Percentiles rank a stretch among this genome's conserved stretches.
Conservation (phyloP, 1,284 basidiomycete species). For the Coniophora puteana region DNA sequence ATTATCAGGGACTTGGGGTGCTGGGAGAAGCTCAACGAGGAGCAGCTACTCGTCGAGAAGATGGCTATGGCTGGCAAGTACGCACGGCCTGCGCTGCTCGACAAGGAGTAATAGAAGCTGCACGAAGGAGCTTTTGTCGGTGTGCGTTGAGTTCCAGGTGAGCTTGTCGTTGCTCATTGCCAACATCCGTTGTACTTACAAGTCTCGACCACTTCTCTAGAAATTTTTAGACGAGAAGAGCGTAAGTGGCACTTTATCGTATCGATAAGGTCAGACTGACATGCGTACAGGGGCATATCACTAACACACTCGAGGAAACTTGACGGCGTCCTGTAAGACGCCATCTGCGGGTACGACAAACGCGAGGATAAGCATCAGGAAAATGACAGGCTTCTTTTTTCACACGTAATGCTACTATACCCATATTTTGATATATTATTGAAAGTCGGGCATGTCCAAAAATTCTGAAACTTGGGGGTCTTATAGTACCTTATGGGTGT, state of each 20-base stretch:
- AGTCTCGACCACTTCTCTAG: constrained; percentile 28
- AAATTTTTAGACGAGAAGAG: constrained; percentile 88
- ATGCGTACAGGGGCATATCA: constrained; percentile 47
- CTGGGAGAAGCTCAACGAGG: constrained; percentile 54
- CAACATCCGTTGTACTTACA: neutral
- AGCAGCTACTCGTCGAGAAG: constrained; percentile 71
- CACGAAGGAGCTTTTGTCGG: constrained; percentile 68
- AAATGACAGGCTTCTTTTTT: too few species aligned
- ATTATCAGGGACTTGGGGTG: constrained; percentile 56
- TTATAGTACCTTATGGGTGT: too few species aligned
- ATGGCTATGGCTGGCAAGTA: constrained; percentile 75
- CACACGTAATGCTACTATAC: too few species aligned
- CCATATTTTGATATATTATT: too few species aligned
- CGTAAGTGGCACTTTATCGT: constrained; percentile 33
- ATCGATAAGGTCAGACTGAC: neutral
- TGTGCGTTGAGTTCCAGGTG: constrained; percentile 72
- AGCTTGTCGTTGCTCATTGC: constrained; percentile 22
- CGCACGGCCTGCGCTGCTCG: constrained; percentile 69
- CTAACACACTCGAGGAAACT: constrained; percentile 71
- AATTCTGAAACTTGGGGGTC: too few species aligned
- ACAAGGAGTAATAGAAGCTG: constrained; percentile 55
- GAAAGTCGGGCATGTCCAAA: too few species aligned
- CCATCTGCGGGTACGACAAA: constrained; percentile 71
- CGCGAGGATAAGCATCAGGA: constrained; percentile 55
- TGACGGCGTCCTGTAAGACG: constrained; percentile 73